Evolutionary conservation across 208 protist species (phyloP).

Genomic region (Blechomonas ayalai): DNA sequence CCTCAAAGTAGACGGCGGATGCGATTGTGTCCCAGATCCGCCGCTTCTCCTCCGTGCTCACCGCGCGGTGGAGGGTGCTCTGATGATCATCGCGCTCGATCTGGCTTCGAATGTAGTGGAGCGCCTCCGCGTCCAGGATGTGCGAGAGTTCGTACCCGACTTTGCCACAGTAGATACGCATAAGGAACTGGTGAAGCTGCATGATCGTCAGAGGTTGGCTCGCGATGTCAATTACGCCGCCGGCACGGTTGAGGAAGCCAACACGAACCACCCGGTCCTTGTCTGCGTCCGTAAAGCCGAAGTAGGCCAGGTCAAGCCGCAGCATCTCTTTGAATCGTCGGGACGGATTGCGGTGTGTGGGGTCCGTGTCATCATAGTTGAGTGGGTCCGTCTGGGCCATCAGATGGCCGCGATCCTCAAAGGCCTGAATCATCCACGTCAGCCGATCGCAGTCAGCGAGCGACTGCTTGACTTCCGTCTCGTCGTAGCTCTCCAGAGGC

Average conservation of each 20-base stretch:
- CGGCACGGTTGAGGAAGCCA: slow-evolving; percentile 64
- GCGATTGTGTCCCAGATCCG: slow-evolving; percentile 86
- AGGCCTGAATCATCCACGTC: slow-evolving; percentile 86
- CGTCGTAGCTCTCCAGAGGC: slow-evolving; percentile 24
- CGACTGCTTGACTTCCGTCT: slow-evolving; percentile 51
- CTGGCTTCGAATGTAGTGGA: slow-evolving; percentile 88
- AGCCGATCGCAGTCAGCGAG: slow-evolving; percentile 67
- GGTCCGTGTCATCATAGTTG: slow-evolving; percentile 48
- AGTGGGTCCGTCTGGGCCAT: slow-evolving; percentile 79
- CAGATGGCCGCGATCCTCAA: slow-evolving; percentile 83
- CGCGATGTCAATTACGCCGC: slow-evolving; percentile 60
- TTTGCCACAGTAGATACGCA: slow-evolving; percentile 79
- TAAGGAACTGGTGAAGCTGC: slow-evolving; percentile 70
- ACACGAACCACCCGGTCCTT: slow-evolving; percentile 69
- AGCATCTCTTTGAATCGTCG: slow-evolving; percentile 47
- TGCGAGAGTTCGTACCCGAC: slow-evolving; percentile 95
- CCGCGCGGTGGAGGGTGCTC: slow-evolving; percentile 34
- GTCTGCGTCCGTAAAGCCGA: slow-evolving; percentile 70
- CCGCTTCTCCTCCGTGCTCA: slow-evolving; percentile 77
- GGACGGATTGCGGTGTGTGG: slow-evolving; percentile 34
- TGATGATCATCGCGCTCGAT: slow-evolving; percentile 74
- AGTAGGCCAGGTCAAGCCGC: slow-evolving; percentile 71
- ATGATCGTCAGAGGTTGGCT: slow-evolving; percentile 69
- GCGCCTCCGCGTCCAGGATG: slow-evolving; percentile 80
- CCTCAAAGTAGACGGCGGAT: slow-evolving; percentile 93